Evolutionary conservation across 2,329 filamentous ascomycete species (phyloP).

Genomic region (Drechmeria coniospora): DNA sequence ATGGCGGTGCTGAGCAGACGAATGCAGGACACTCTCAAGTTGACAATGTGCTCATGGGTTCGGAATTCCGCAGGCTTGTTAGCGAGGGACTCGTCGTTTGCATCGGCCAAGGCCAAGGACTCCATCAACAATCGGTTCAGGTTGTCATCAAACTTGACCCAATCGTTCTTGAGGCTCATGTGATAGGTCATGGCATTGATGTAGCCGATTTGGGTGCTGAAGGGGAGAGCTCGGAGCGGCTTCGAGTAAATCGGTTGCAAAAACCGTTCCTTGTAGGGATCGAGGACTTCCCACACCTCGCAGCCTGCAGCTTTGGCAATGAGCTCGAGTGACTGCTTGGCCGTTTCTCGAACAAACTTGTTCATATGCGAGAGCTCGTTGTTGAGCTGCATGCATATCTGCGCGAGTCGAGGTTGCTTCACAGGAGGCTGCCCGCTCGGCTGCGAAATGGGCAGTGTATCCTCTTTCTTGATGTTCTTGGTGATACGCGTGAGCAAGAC

Average conservation of each 20-base stretch:
- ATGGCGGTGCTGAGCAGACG: conserved; percentile 87
- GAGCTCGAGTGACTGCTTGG: conserved; percentile 64
- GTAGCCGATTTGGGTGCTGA: conserved; percentile 90
- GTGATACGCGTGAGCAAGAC: conserved; percentile 66
- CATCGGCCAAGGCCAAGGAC: conserved; percentile 83
- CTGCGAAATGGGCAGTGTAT: conserved; percentile 28
- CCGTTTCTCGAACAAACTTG: conserved; percentile 78
- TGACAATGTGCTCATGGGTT: conserved; percentile 89
- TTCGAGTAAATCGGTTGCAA: conserved; percentile 92
- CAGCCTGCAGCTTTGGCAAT: conserved; percentile 65
- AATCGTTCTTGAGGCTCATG: conserved; percentile 73
- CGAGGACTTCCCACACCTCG: conserved; percentile 75
- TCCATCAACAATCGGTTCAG: conserved; percentile 85
- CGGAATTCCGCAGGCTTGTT: conserved; percentile 89
- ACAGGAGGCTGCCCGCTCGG: conserved; percentile 27
- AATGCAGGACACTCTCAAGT: conserved; percentile 82
- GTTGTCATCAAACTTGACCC: conserved; percentile 83
- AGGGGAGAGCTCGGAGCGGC: conserved; percentile 79
- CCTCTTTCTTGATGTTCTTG: conserved; percentile 64
- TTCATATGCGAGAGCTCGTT: conserved; percentile 92
- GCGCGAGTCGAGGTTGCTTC: conserved; percentile 47
- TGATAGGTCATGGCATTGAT: conserved; percentile 97
- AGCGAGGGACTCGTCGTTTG: conserved; percentile 80
- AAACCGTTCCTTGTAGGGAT: conserved; percentile 78
- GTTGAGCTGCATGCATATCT: conserved; percentile 73